Evolutionary conservation across 208 protist species (phyloP).

Genomic region (Sergeia podlipaevii): DNA sequence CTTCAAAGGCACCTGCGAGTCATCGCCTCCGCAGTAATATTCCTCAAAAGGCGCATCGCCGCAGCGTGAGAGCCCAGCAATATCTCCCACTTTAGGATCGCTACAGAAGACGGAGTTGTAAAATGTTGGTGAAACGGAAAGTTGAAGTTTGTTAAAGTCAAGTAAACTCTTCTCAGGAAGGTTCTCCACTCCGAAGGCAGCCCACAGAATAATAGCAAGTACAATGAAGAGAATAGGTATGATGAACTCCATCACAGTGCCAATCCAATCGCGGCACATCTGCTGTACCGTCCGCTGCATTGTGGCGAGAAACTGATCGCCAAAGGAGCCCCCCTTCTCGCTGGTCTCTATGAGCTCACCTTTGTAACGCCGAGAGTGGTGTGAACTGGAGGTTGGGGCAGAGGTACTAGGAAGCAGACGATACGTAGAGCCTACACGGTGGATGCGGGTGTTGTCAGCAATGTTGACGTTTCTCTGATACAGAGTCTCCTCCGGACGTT

Average conservation of each 20-base stretch:
- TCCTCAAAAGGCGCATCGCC: not conserved
- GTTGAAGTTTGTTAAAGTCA: conserved; percentile 7
- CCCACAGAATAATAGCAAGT: conserved; percentile 37
- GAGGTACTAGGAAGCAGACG: not conserved
- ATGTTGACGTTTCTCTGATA: conserved; percentile 16
- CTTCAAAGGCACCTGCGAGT: conserved; percentile 30
- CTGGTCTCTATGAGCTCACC: conserved; percentile 31
- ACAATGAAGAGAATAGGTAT: conserved; percentile 50
- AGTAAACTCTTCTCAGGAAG: conserved; percentile 3
- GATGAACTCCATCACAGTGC: conserved; percentile 31
- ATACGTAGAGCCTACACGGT: not conserved
- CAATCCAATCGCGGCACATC: conserved; percentile 18
- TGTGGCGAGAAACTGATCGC: conserved; percentile 35
- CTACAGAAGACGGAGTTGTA: conserved; percentile 17
- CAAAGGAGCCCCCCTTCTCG: conserved; percentile 28
- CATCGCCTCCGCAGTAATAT: conserved; percentile 33
- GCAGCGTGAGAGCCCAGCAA: conserved; percentile 1
- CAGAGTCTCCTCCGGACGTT: not conserved
- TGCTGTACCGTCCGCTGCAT: conserved; percentile 41
- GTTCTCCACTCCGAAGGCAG: conserved; percentile 27
- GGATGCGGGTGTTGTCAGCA: conserved; percentile 4
- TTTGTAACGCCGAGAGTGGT: no score
- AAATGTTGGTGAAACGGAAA: not conserved
- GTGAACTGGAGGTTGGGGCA: no score
- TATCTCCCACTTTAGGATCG: not conserved